Percentiles rank a stretch among this genome's conserved stretches.
Conservation (phyloP, 495 filamentous ascomycete species). For the Daldinia decipiens region DNA sequence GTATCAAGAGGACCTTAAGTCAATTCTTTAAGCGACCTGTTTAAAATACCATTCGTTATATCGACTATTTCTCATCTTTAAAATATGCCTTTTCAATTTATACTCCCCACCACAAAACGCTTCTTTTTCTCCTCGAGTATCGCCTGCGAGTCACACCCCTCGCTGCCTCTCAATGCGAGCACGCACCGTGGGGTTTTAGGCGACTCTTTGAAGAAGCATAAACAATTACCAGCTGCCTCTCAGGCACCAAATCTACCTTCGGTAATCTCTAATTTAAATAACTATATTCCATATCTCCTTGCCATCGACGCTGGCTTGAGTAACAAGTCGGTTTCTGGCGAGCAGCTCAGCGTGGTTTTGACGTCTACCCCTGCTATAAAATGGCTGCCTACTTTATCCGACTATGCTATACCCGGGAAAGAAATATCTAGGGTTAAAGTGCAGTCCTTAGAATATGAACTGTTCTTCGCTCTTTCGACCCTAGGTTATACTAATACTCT, state of each 20-base stretch:
- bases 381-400: slow-evolving; percentile 85
- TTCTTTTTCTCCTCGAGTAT: slow-evolving; percentile 80
- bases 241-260: slow-evolving; percentile 72
- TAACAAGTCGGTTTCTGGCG: slow-evolving; percentile 58
- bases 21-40: neutral
- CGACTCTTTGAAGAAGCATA: slow-evolving; percentile 81
- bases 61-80: neutral
- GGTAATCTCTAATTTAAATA: slow-evolving; percentile 72
- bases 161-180: slow-evolving; percentile 78
- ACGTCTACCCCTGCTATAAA: slow-evolving; percentile 65
- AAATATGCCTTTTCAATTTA: slow-evolving; percentile 84
- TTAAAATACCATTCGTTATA: neutral
- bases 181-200: slow-evolving; percentile 81
- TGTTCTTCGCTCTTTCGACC: slow-evolving; percentile 79
- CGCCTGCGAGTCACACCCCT: slow-evolving; percentile 78
- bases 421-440: slow-evolving; percentile 71
- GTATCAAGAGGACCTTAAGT: too few species aligned
- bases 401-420: slow-evolving; percentile 63
- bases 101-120: slow-evolving; percentile 83
- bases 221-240: slow-evolving; percentile 74
- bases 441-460: slow-evolving; percentile 82
- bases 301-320: slow-evolving; percentile 76
- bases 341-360: slow-evolving; percentile 71
- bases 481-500: slow-evolving; percentile 77
- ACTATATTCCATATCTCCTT: slow-evolving; percentile 83